Conservation (phyloP, 2,329 filamentous ascomycete genomes). For the Xylogone sp. region DNA sequence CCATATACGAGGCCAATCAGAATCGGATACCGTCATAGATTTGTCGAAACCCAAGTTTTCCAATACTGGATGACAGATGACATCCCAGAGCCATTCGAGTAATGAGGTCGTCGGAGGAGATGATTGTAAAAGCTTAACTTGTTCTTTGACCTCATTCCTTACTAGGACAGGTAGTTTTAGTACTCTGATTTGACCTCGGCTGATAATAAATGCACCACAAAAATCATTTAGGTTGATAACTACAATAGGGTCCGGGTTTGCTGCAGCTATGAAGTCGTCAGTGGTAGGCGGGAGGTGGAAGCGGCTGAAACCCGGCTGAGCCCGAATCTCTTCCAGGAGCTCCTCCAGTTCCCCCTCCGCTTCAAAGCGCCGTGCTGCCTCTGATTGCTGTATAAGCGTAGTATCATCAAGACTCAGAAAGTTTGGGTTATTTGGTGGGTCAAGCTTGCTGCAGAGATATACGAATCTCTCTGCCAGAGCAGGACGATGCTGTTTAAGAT, state of each 20-base stretch:
- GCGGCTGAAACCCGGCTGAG: constrained; percentile 16
- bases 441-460: too few relatives aligned
- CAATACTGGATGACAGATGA: constrained; percentile 22
- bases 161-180: constrained; percentile 17
- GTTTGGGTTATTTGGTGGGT: too few relatives aligned
- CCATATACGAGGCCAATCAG: constrained; percentile 27
- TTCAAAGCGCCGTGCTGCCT: too few relatives aligned
- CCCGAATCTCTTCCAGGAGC: too few relatives aligned
- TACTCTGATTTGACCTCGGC: constrained; percentile 9
- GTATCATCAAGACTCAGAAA: too few relatives aligned
- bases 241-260: constrained; percentile 23
- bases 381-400: too few relatives aligned
- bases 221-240: constrained; percentile 23
- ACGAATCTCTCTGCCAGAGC: too few relatives aligned
- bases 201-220: constrained; percentile 29
- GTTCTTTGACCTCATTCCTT: constrained; percentile 1
- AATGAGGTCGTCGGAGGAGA: constrained; percentile 4
- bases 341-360: too few relatives aligned
- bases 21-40: constrained; percentile 5
- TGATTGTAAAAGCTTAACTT: neutral
- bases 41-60: constrained; percentile 20
- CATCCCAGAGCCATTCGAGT: constrained; percentile 31
- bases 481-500: too few relatives aligned
- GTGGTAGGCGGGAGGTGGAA: constrained; percentile 21
- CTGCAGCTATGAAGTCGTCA: constrained; percentile 17